Evolutionary conservation across 345 rosid genomes (phyloP).

Genomic region (Brassica carinata): DNA sequence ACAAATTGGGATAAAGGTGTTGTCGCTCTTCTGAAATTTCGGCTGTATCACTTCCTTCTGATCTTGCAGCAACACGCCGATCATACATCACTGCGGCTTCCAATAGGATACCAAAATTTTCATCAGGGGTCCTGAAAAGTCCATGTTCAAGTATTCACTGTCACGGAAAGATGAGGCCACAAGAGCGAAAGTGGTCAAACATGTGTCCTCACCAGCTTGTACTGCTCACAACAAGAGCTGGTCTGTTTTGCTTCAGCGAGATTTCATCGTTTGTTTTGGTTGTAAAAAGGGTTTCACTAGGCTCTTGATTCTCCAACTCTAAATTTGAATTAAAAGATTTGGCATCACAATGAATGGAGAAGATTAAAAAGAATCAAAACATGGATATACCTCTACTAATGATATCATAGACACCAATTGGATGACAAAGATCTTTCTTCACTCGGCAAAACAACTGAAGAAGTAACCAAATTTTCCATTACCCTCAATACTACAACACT

Average conservation of each 20-base stretch:
- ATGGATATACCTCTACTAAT: slow-evolving; percentile 58
- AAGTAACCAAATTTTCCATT: slow-evolving; percentile 21
- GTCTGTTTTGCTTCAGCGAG: slow-evolving; percentile 66
- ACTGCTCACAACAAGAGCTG: slow-evolving; percentile 96
- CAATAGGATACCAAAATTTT: slow-evolving; percentile 87
- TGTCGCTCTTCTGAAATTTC: slow-evolving; percentile 52
- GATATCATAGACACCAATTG: slow-evolving; percentile 62
- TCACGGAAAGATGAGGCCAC: slow-evolving; percentile 12
- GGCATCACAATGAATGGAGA: slow-evolving; percentile 7
- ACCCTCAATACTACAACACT: neutral
- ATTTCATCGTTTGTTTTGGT: slow-evolving; percentile 42
- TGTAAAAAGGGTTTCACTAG: slow-evolving; percentile 69
- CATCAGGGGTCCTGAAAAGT: slow-evolving; percentile 89
- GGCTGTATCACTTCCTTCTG: slow-evolving; percentile 63
- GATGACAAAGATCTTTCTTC: slow-evolving; percentile 53
- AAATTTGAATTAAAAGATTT: slow-evolving; percentile 23
- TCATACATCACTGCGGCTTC: slow-evolving; percentile 99
- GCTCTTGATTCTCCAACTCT: slow-evolving; percentile 38
- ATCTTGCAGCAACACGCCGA: slow-evolving; percentile 84
- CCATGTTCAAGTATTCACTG: slow-evolving; percentile 15
- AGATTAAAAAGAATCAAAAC: slow-evolving; percentile 20
- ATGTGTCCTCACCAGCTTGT: slow-evolving; percentile 82
- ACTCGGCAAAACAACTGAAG: slow-evolving; percentile 82
- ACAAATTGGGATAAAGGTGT: slow-evolving; percentile 65
- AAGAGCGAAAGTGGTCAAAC: slow-evolving; percentile 24